Base-by-base conservation (phyloP, 1,139 yeast species). In the Yamadazyma spencermartinsiae region DNA sequence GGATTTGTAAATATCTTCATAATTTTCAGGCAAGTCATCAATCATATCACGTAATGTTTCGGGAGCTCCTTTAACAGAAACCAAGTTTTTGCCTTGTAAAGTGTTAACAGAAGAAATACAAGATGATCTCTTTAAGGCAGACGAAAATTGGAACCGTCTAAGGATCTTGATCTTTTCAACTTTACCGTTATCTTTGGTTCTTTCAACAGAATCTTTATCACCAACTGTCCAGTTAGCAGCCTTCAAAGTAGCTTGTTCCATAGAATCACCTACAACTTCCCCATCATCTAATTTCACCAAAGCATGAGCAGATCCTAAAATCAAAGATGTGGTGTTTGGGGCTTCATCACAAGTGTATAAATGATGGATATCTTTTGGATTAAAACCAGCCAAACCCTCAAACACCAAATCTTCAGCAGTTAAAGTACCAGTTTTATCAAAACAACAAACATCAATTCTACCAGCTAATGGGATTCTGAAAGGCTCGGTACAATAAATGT, bases 1-100 rank as follows among this genome's bases (percentile, higher is more conserved):
- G 7, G 90, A 81, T 64, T 90, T 90, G 68, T 80, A 94, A 37
- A 85, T 80, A 32, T 81, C 87, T 60, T 92, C 98, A 58, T 92
- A 92, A 50, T 80, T 73, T 27, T 68, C 78, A 28, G 98, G 98
- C 42, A 86, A 79, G 37, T 72, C 73, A 36, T 65, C 55, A 50
- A 94, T 67, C 87, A 94, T 88, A 39, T 72, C 74, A 57, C 84
- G 82, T 52, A 92, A 79, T 23, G 98, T 92, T 68, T 92, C 99
- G n/a, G 99, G 99, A 1, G 99, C 99, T 73, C 99, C 99, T 65
- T 94, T 94, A 33, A 84, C 96, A 51, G 96, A 85, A 36, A 90
- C 94, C 51, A 89, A 74, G 46, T 80, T 64, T 50, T 83, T 77
- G 35, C 71, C 71, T n/a, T 61, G 64, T 27, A 67, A 43, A 36